Percentiles rank a stretch among this genome's conserved stretches.
Conservation (phyloP, 768 basidiomycete species). For the Suillus alpinus region DNA sequence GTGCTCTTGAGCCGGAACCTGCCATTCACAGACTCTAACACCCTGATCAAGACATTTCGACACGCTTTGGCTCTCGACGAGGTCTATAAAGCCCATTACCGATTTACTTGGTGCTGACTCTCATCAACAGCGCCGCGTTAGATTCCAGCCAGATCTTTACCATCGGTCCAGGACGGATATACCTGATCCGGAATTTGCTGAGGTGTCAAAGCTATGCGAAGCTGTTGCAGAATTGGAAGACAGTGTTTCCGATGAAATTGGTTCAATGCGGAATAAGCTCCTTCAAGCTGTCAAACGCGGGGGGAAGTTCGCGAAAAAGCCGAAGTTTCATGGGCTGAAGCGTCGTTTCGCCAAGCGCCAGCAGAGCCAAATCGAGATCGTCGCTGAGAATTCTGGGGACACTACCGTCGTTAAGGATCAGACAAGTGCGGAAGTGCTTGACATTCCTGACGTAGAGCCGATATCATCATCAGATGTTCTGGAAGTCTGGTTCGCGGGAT, state of each 20-base stretch:
- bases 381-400: not conserved
- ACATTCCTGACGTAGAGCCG: not conserved
- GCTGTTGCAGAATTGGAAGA: not conserved
- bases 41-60: conserved; percentile 64
- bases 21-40: conserved; percentile 67
- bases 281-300: not conserved
- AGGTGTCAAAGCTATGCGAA: conserved; percentile 2
- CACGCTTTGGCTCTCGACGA: conserved; percentile 81
- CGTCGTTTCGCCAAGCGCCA: not conserved
- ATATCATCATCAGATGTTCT: conserved; percentile 46
- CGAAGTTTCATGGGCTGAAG: not conserved
- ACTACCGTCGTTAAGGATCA: not conserved
- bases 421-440: not conserved
- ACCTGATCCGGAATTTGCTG: conserved; percentile 28
- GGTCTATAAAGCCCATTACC: conserved; percentile 32
- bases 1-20: conserved; percentile 54
- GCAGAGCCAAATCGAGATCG: not conserved
- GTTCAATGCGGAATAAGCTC: not conserved
- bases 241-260: not conserved
- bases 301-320: not conserved
- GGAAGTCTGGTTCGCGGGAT: conserved; percentile 82
- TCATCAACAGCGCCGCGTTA: conserved; percentile 53
- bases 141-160: conserved; percentile 62
- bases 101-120: conserved; percentile 9
- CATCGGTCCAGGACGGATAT: conserved; percentile 37